A percentile compares a stretch with the other conserved stretches of the same genome.
These are phyloP conservation scores for Massariosphaeria phaeospora DNA, from an alignment of 495 filamentous ascomycete genomes.

Conservation along the genomic window DNA sequence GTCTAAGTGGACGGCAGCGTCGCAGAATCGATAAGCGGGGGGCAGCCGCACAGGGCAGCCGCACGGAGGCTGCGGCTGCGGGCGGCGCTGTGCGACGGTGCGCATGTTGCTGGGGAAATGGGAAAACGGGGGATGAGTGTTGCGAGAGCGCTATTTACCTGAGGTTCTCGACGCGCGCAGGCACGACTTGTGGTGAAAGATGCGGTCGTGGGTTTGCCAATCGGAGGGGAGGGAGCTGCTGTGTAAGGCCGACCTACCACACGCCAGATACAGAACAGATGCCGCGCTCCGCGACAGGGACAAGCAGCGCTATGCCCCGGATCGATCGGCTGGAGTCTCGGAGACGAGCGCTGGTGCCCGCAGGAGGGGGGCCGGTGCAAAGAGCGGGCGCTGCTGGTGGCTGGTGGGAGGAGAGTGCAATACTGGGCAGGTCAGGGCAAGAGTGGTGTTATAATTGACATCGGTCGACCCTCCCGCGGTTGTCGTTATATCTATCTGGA, in stretches of 20 bases:
- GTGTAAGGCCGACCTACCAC: slow-evolving; percentile 24
- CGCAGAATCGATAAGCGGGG: slow-evolving; percentile 14
- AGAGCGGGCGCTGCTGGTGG: too few relatives aligned
- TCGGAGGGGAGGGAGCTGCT: slow-evolving; percentile 25
- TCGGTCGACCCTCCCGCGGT: slow-evolving; percentile 12
- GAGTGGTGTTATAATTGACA: too few relatives aligned
- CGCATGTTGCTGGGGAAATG: neutral
- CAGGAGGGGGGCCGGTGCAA: slow-evolving; percentile 6
- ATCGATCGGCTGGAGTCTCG: too few relatives aligned
- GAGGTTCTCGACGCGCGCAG: slow-evolving; percentile 11
- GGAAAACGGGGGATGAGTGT: too few relatives aligned
- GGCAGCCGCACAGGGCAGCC: slow-evolving; percentile 2
- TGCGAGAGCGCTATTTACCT: slow-evolving; percentile 35
- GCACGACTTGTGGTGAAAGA: slow-evolving; percentile 1
- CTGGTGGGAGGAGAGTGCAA: too few relatives aligned
- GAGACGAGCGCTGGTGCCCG: slow-evolving; percentile 26
- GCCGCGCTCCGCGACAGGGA: slow-evolving; percentile 17
- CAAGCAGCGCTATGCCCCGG: slow-evolving; percentile 19
- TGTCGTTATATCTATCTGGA: slow-evolving; percentile 9
- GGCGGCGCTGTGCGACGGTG: slow-evolving; percentile 22
- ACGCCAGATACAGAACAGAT: neutral
- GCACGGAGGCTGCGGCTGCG: slow-evolving; percentile 8
- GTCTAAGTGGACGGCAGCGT: slow-evolving; percentile 19
- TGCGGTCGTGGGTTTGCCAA: slow-evolving; percentile 20
- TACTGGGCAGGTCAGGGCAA: slow-evolving; percentile 1